Evolutionary conservation across 257 asterid genomes (phyloP).

Genomic region (Solanum peruvianum): DNA sequence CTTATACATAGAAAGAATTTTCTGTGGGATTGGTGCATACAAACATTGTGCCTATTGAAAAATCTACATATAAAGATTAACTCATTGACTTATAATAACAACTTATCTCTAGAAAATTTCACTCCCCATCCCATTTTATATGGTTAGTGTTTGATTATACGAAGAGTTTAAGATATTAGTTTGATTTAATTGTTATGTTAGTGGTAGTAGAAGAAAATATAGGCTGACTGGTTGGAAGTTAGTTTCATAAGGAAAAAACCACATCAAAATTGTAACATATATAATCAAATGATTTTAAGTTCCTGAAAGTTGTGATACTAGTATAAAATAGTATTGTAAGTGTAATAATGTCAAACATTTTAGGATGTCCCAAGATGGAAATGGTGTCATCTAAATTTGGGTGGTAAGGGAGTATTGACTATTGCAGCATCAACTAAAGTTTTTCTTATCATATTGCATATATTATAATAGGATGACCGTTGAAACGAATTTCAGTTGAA

Average conservation of each 20-base stretch:
- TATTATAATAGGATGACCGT: background rate
- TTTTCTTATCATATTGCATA: background rate
- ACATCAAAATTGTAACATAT: background rate
- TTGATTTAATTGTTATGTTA: background rate
- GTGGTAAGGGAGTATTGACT: background rate
- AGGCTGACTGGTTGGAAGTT: background rate
- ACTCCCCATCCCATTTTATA: background rate
- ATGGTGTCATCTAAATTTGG: background rate
- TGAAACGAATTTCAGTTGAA: background rate
- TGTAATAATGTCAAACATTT: background rate
- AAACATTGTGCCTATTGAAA: background rate
- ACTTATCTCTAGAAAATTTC: background rate
- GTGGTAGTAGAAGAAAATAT: background rate
- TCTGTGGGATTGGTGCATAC: background rate
- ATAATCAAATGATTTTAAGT: background rate
- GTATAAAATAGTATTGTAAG: background rate
- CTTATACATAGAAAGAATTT: background rate
- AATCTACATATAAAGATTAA: background rate
- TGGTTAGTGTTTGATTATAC: background rate
- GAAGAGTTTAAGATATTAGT: background rate
- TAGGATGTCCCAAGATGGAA: background rate
- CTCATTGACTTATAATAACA: background rate
- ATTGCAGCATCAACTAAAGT: background rate
- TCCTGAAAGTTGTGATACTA: background rate
- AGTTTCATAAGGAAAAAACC: background rate